Conservation (phyloP, 306 rosid species). For the Hylodesmum podocarpum region DNA sequence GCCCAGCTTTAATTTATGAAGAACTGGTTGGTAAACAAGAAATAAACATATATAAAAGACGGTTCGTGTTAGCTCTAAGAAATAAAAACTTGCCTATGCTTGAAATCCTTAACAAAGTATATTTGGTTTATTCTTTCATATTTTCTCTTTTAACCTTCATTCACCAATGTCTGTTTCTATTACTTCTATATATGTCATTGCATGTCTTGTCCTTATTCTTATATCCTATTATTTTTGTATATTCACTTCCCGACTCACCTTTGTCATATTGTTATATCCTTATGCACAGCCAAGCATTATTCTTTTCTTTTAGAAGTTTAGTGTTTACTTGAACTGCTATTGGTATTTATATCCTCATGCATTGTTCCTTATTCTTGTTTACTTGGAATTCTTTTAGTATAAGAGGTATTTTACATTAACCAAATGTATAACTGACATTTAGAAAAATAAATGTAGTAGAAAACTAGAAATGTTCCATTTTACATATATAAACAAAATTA, state of each 20-base stretch:
- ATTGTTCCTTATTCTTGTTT: neutral
- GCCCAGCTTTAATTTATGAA: neutral
- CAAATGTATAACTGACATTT: neutral
- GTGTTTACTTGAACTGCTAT: neutral
- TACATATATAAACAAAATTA: neutral
- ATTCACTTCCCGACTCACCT: neutral
- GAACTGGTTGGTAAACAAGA: neutral
- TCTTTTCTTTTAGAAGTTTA: conserved; percentile 4
- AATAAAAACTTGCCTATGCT: neutral
- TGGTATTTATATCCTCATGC: no score
- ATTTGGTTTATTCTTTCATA: neutral
- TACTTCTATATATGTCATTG: neutral
- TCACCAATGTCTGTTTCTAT: neutral
- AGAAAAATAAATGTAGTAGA: neutral
- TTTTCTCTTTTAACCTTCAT: neutral
- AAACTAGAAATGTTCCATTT: neutral
- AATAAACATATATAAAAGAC: neutral
- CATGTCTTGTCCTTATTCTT: neutral
- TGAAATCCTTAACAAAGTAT: neutral
- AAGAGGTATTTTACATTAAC: neutral
- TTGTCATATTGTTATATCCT: neutral
- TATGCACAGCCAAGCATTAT: neutral
- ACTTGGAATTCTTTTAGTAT: neutral
- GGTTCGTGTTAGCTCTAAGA: neutral
- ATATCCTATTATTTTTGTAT: neutral